A percentile compares a stretch with the other conserved stretches of the same genome.
Evolutionary conservation across 1,284 basidiomycete species (phyloP).

Genomic region (Coriolopsis trogii): DNA sequence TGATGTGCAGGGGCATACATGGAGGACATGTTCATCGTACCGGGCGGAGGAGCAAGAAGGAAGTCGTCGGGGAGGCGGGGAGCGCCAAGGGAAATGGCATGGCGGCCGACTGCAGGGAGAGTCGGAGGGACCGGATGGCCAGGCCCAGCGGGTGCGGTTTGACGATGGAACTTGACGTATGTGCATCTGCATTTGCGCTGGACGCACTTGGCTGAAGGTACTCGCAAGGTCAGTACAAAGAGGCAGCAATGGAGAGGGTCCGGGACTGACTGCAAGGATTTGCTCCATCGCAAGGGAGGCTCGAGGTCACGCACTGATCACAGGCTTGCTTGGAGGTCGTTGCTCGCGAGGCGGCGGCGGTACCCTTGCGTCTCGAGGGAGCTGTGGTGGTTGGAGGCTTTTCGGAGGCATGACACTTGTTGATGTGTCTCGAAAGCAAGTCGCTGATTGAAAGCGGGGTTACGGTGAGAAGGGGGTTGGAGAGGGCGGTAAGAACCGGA

Average conservation of each 20-base stretch:
- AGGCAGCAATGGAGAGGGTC: constrained; percentile 20
- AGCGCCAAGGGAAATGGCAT: constrained; percentile 27
- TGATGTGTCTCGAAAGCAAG: constrained; percentile 85
- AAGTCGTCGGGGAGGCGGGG: constrained; percentile 38
- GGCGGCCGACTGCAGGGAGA: constrained; percentile 20
- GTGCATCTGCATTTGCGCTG: constrained; percentile 79
- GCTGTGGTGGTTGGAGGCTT: constrained; percentile 53
- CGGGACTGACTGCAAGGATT: constrained; percentile 74
- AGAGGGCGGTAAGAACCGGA: too few species aligned
- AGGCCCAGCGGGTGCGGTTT: constrained; percentile 75
- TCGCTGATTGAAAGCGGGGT: constrained; percentile 52
- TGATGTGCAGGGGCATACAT: constrained; percentile 27
- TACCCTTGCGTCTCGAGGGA: constrained; percentile 55
- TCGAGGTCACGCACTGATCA: constrained; percentile 84
- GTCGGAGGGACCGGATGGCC: constrained; percentile 49
- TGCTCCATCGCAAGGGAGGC: constrained; percentile 79
- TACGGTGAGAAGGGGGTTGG: constrained; percentile 1
- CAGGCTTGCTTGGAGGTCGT: constrained; percentile 82
- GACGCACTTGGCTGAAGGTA: constrained; percentile 73
- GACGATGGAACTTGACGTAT: constrained; percentile 84
- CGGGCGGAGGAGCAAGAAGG: constrained; percentile 26
- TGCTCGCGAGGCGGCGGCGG: constrained; percentile 64
- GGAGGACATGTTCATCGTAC: constrained; percentile 24
- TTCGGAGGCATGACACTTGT: constrained; percentile 85
- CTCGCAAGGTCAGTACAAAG: constrained; percentile 5